These are phyloP conservation scores for Prunus salicina DNA, from an alignment of 306 rosid genomes.

Conservation along the genomic window DNA sequence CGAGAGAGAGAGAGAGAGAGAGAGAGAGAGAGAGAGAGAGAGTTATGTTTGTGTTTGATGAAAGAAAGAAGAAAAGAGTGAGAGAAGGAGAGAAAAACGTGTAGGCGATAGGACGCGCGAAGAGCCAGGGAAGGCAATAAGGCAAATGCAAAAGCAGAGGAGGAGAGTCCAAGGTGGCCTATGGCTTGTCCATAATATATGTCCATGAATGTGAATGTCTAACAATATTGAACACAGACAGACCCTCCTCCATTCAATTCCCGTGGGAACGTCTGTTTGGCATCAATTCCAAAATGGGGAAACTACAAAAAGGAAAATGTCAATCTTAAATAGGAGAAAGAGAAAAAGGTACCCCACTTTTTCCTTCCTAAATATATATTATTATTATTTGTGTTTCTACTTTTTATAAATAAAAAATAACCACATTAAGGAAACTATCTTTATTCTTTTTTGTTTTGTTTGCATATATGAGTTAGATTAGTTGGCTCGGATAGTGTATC, in stretches of 20 bases:
- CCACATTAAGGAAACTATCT: no score
- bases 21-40: no score
- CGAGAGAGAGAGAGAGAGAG: conserved; percentile 12
- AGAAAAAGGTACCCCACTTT: neutral
- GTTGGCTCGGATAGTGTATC: no score
- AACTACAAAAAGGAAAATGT: neutral
- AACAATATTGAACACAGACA: conserved; percentile 3
- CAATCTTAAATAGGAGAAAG: neutral
- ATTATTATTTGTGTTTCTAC: no score
- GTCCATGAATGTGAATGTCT: neutral
- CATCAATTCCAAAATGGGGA: conserved; percentile 1
- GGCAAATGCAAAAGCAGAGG: conserved; percentile 13
- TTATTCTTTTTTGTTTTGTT: no score
- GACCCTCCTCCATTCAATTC: conserved; percentile 1
- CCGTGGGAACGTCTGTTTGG: conserved; percentile 10
- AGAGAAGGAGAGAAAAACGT: conserved; percentile 61
- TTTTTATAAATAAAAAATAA: no score
- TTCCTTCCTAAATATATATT: no score
- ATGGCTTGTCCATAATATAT: no score
- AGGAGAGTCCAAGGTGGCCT: neutral
- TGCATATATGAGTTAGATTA: no score
- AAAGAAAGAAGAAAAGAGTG: conserved; percentile 8
- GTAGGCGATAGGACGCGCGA: conserved; percentile 67
- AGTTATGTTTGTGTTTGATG: conserved; percentile 8
- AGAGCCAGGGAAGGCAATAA: conserved; percentile 39